Evolutionary conservation across 495 filamentous ascomycete genomes (phyloP), one percentile per base, ranked within the genome.

Genomic region (Xylaria scruposa): DNA sequence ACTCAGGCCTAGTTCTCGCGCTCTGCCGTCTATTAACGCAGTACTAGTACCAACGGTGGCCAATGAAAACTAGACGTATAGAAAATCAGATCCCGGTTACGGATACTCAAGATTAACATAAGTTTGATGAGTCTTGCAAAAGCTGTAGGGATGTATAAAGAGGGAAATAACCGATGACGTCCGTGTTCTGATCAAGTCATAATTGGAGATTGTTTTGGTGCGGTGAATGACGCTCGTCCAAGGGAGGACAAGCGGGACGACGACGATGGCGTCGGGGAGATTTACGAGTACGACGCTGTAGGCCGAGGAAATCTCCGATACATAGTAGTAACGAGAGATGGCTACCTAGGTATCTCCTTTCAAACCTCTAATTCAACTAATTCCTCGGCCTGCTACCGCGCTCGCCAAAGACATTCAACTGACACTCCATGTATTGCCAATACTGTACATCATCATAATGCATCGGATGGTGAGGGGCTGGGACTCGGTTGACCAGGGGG

Each of bases 401-500:
- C 26, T 33, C 69, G 40, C 38, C 24, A 64, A 47, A 44, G 58
- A 12, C 46, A 19, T 15, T 60, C 33, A 38, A 33, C 46, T 44
- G 59, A 44, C 59, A 36, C 46, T 40, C 49, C 69, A 58, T 49
- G 61, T 36, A 42, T 29, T 19, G 29, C 33, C 68, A 49, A 26
- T n/a, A n/a, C n/a, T n/a, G 56, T 64, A 60, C 68, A 64, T 60
- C 69, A 65, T 71, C 69, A 66, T 65, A 71, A 71, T 66, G 61
- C 69, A 71, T 71, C 47, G 69, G 61, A 71, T 65, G 24, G 33
- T 58, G 69, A 71, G 69, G 69, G 69, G 60, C 59, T 42, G 56
- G 58, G 68, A 46, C 19, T 53, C n/a, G 68, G 53, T 31, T 63
- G 68, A 33, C 13, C 67, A 38, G 49, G 65, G 65, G 53, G 60